A percentile compares a stretch with the other conserved stretches of the same genome.
Evolutionary conservation across 345 rosid species (phyloP).

Genomic region (Lumnitzera littorea): DNA sequence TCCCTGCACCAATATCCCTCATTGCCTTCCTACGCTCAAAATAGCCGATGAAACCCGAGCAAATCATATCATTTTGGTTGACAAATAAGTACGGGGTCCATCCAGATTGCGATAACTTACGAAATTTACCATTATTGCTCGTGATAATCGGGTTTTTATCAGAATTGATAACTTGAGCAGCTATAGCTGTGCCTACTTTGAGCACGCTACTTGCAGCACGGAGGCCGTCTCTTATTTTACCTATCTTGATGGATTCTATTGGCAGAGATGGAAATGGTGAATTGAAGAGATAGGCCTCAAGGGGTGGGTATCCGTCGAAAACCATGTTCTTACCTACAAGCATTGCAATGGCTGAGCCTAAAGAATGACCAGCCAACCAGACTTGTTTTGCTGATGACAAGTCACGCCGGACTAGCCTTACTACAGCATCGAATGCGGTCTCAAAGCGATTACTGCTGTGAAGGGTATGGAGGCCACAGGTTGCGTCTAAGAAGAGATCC

Average conservation of each 20-base stretch:
- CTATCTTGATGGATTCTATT: slow-evolving; percentile 48
- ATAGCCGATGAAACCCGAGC: slow-evolving; percentile 68
- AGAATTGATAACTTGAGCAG: too few species aligned
- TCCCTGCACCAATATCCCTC: slow-evolving; percentile 22
- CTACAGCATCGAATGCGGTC: slow-evolving; percentile 62
- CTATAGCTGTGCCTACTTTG: slow-evolving; percentile 37
- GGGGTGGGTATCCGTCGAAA: slow-evolving; percentile 27
- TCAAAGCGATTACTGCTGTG: slow-evolving; percentile 58
- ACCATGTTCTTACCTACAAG: slow-evolving; percentile 65
- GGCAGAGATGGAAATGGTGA: slow-evolving; percentile 71
- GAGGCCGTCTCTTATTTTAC: slow-evolving; percentile 56
- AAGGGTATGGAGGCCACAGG: slow-evolving; percentile 50
- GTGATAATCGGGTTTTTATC: slow-evolving; percentile 41
- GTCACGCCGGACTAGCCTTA: slow-evolving; percentile 39
- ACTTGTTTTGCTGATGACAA: slow-evolving; percentile 44
- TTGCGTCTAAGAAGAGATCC: slow-evolving; percentile 55
- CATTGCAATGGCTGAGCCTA: slow-evolving; percentile 73
- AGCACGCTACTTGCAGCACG: slow-evolving; percentile 61
- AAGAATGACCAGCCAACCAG: slow-evolving; percentile 84
- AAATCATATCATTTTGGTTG: slow-evolving; percentile 52
- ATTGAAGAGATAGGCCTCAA: slow-evolving; percentile 63
- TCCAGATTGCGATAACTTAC: slow-evolving; percentile 26
- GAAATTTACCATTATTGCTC: slow-evolving; percentile 20
- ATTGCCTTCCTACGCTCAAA: slow-evolving; percentile 47
- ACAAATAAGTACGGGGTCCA: slow-evolving; percentile 56